These are phyloP conservation scores for Trichoderma asperellum DNA, from an alignment of 2,329 filamentous ascomycete species.

Conservation along the genomic window DNA sequence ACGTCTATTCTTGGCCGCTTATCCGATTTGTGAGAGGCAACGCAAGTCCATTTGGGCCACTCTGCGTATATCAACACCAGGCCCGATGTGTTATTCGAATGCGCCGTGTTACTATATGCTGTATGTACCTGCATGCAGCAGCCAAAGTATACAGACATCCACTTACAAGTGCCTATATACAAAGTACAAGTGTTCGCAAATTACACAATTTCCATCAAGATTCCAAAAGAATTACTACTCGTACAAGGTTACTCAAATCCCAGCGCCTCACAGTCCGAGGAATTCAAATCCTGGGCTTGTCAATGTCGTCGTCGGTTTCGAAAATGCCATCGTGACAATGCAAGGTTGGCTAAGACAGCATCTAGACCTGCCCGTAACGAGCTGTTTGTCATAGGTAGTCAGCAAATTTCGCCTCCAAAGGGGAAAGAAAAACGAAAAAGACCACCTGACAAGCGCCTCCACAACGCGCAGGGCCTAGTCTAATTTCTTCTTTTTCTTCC, in stretches of 20 bases:
- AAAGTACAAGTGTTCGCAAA: not conserved
- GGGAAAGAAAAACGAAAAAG: not conserved
- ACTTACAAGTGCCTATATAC: not conserved
- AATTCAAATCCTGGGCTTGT: not conserved
- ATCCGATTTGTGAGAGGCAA: constrained; percentile 11
- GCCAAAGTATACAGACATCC: not conserved
- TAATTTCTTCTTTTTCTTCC: constrained; percentile 5
- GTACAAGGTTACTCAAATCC: not conserved
- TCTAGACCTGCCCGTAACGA: constrained; percentile 1
- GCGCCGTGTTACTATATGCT: not conserved
- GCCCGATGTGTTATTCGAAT: not conserved
- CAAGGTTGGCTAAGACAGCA: constrained; percentile 11
- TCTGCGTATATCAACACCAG: not conserved
- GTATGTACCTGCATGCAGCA: not conserved
- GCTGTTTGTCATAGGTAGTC: constrained; percentile 24
- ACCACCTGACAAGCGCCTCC: constrained; percentile 29
- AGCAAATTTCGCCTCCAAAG: constrained; percentile 24
- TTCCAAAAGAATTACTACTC: not conserved
- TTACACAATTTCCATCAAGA: not conserved
- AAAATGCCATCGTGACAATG: constrained; percentile 26
- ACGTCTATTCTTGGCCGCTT: constrained; percentile 10
- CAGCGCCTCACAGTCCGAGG: not conserved
- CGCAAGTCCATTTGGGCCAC: no score
- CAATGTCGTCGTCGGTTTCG: constrained; percentile 5
- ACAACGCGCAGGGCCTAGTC: constrained; percentile 22